Conservation (phyloP, 2,329 filamentous ascomycete species). For the Microdochium paspali region DNA sequence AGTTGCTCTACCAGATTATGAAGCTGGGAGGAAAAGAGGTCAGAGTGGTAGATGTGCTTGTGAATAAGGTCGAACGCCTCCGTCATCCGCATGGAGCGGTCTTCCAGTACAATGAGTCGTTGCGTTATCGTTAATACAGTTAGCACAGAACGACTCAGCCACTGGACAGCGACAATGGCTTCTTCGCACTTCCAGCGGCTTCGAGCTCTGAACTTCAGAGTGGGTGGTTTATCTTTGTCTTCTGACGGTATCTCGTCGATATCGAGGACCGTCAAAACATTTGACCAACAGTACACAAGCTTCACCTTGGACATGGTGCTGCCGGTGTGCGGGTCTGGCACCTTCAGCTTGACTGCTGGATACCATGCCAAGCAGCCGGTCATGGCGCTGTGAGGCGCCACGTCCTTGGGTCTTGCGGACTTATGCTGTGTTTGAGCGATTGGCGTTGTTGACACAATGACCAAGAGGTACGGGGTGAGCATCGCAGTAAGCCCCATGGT, state of each 20-base stretch:
- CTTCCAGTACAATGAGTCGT: slow-evolving; percentile 84
- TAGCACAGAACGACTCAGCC: slow-evolving; percentile 88
- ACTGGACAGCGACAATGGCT: slow-evolving; percentile 91
- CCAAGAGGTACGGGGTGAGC: slow-evolving; percentile 87
- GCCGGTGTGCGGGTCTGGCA: slow-evolving; percentile 54
- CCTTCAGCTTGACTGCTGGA: slow-evolving; percentile 85
- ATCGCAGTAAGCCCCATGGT: slow-evolving; percentile 86
- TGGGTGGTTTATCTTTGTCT: slow-evolving; percentile 68
- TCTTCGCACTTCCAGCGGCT: slow-evolving; percentile 92
- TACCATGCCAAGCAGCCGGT: slow-evolving; percentile 97
- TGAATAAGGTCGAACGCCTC: slow-evolving; percentile 89
- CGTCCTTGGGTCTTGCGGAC: slow-evolving; percentile 79
- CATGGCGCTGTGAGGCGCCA: slow-evolving; percentile 81
- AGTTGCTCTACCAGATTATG: slow-evolving; percentile 77
- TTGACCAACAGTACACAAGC: slow-evolving; percentile 96
- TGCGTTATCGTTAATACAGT: slow-evolving; percentile 92
- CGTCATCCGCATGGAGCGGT: slow-evolving; percentile 79
- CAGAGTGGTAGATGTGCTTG: slow-evolving; percentile 84
- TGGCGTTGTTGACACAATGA: slow-evolving; percentile 95
- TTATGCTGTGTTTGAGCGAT: slow-evolving; percentile 96
- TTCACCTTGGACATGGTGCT: slow-evolving; percentile 72
- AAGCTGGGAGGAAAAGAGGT: slow-evolving; percentile 83
- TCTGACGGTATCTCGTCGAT: slow-evolving; percentile 62
- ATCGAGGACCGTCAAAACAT: slow-evolving; percentile 88
- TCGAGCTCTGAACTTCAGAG: slow-evolving; percentile 69